A percentile compares a stretch with the other conserved stretches of the same genome.
phyloP scores from a whole-genome alignment of 768 basidiomycete genomes.

The Pisolithus microcarpus region DNA sequence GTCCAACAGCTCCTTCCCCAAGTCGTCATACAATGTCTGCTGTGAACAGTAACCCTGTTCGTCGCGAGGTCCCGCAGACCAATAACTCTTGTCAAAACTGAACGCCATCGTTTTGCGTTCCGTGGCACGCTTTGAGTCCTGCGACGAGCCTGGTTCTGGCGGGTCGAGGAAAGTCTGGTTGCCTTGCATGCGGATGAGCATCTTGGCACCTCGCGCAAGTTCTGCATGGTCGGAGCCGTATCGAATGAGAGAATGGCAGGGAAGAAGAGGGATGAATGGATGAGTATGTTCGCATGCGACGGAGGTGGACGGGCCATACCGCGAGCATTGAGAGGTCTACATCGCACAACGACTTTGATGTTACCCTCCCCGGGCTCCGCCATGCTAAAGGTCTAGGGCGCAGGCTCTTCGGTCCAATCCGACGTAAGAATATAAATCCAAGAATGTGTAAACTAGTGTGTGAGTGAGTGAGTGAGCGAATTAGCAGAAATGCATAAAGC shows the following conservation, averaged over 20 bases:
- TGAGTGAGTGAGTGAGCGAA: conserved; percentile 7
- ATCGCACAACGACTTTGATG: conserved; percentile 92
- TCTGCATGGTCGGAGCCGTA: conserved; percentile 41
- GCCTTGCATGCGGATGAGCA: conserved; percentile 90
- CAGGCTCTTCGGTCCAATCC: conserved; percentile 1
- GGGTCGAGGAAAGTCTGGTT: conserved; percentile 91
- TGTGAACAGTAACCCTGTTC: conserved; percentile 91
- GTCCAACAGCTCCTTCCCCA: conserved; percentile 90
- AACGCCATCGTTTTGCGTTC: conserved; percentile 89
- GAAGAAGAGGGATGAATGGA: neutral
- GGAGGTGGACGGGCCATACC: conserved; percentile 44
- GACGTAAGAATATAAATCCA: conserved; percentile 8
- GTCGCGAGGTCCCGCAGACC: conserved; percentile 87
- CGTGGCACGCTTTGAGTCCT: conserved; percentile 72
- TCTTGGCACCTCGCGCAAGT: conserved; percentile 86
- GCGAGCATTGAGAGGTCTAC: conserved; percentile 91
- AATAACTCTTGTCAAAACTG: conserved; percentile 96
- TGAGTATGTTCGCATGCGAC: neutral
- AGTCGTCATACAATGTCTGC: conserved; percentile 88
- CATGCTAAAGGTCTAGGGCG: conserved; percentile 36
- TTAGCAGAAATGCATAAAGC: neutral
- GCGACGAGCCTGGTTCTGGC: conserved; percentile 65
- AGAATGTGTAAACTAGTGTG: conserved; percentile 1
- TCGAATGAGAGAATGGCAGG: neutral
- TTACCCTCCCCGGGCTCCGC: conserved; percentile 78